Evolutionary conservation across 768 basidiomycete genomes (phyloP), one percentile per base, ranked within the genome.

Genomic region (Suillus bovinus): DNA sequence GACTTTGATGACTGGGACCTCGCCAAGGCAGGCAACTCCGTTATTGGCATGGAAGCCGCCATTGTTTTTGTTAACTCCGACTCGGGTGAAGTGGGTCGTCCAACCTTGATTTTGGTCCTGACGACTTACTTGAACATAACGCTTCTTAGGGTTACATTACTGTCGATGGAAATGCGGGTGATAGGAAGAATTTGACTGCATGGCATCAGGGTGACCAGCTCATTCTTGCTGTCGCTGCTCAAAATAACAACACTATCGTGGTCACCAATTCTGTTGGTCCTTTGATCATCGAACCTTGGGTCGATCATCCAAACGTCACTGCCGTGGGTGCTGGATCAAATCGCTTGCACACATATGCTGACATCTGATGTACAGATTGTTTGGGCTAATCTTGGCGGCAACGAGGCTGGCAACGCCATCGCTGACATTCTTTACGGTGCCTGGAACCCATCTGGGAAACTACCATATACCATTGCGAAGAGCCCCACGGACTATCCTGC

Each of bases 51-150:
- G 63, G 85, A 86, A 22, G 87, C 87, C 9, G 88, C 88, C 1
- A 79, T 96, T 44, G 93, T 96, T 13, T 94, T 94, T 73, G 80
- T 94, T 66, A 86, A 87, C 64, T 81, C 90, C 2, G 89, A 95
- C 71, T 93, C 91, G 7, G 94, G 94, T 27, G 94, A 96, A 76
- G 84, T 78, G 17, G 11, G 63, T 55, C 11, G 17, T 53, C 33
- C 11, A 20, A 17, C 9, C 29, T 55, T 24, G 10, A 24, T 27
- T 31, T 36, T 7, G 14, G 31, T 22, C 31, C 22, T 33, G 13
- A 58, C 57, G 17, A 10, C 17, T 52, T 20, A 27, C n/a, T n/a
- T n/a, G n/a, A 29, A 38, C 20, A 36, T 13, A 31, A 72, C 17
- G 2, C 16, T 41, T 75, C 81, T 0, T 74, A 83, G 70, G 76